Evolutionary conservation across 192 early-diverging fungal genomes (phyloP), one percentile per base, ranked within the genome.

Genomic region (Umbelopsis sp.): DNA sequence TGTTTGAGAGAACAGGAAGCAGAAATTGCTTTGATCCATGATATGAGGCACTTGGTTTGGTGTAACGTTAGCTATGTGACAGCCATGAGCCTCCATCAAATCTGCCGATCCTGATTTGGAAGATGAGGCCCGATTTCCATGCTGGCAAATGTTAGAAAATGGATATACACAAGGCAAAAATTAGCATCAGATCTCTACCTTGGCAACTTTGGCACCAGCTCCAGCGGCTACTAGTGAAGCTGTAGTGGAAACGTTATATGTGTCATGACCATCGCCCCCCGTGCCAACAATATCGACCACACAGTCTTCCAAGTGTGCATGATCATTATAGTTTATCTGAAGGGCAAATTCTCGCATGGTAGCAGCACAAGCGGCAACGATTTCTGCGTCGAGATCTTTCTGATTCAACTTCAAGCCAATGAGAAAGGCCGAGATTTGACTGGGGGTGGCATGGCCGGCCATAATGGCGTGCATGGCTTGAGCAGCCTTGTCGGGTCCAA

Each of bases 261-360:
- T 99, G 78, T 98, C 87, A 74, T 95, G 93, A 16, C 96, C 96
- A 82, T 99, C 97, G 10, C 97, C 97, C n/a, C 97, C 97, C 1
- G 97, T 99, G 4, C 97, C 97, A 3, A 98, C 95, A 78, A 97
- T 96, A 73, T 99, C 96, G 3, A 90, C 89, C 8, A 94, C 72
- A 50, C 81, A 79, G 33, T 70, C 84, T 49, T 74, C 79, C 23
- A 77, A 73, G 23, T 81, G 76, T 1, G 71, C 67, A 30, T 87
- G 74, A 1, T 74, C 64, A 7, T 81, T 79, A 44, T 92, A 84
- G 23, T 79, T 61, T 7, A 95, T 81, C 9, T 74, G 76, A 8
- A 88, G 69, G 1, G 93, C 91, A 61, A 89, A 86, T 20, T 85
- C 81, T 49, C 89, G 87, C 89, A 95, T 90, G 35, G 88, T 91